Evolutionary conservation across 371 early-diverging fungal genomes (phyloP).

Genomic region (Choanephora cucurbitarum): DNA sequence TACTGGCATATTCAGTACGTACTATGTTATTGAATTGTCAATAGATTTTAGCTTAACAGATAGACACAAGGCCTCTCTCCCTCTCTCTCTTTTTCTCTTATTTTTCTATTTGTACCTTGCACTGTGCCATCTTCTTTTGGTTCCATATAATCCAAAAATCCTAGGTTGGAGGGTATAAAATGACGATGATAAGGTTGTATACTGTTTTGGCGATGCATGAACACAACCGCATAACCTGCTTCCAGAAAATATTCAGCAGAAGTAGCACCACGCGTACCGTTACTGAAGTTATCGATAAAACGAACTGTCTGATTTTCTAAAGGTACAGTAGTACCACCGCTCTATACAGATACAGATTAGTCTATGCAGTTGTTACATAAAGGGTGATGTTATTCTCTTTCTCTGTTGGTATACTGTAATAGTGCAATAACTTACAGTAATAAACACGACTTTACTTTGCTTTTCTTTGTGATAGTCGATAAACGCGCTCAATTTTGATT

Average conservation of each 20-base stretch:
- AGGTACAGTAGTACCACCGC: constrained; percentile 97
- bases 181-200: constrained; percentile 93
- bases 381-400: too few species aligned
- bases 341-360: constrained; percentile 40
- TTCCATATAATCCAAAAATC: constrained; percentile 80
- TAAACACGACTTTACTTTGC: constrained; percentile 73
- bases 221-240: constrained; percentile 93
- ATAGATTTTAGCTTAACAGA: background rate
- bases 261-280: constrained; percentile 94
- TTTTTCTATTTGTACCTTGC: constrained; percentile 47
- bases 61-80: too few species aligned
- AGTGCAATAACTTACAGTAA: constrained; percentile 63
- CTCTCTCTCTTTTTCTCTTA: too few species aligned
- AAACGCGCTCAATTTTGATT: constrained; percentile 65
- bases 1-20: constrained; percentile 55
- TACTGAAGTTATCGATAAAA: constrained; percentile 98
- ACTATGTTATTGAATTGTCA: constrained; percentile 38
- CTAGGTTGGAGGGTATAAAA: constrained; percentile 77
- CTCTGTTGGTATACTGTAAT: too few species aligned
- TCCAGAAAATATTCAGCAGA: constrained; percentile 95
- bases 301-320: constrained; percentile 96
- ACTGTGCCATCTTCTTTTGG: constrained; percentile 59
- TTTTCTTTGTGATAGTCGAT: constrained; percentile 62
- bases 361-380: background rate
- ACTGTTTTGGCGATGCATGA: constrained; percentile 92